Evolutionary conservation across 169 alveolate genomes (phyloP).

Genomic region (Eimeria maxima): DNA sequence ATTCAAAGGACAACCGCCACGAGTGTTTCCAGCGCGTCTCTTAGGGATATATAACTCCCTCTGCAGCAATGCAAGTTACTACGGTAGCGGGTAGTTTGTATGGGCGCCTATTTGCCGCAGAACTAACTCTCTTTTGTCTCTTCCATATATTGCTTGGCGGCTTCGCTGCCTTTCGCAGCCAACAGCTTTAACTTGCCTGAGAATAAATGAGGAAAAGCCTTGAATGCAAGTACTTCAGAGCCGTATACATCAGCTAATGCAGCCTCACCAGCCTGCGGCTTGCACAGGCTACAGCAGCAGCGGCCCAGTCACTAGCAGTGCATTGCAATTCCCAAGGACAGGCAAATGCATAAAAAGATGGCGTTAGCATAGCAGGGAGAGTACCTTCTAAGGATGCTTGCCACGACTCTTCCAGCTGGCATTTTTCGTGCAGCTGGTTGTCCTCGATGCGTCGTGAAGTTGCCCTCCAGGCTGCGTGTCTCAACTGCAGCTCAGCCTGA

Average conservation of each 20-base stretch:
- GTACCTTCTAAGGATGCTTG: conserved; percentile 41
- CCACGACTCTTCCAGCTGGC: conserved; percentile 56
- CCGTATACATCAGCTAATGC: not conserved
- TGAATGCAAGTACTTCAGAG: not conserved
- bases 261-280: not conserved
- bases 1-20: not conserved
- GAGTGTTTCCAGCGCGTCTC: not conserved
- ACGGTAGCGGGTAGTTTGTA: not conserved
- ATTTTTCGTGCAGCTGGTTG: conserved; percentile 55
- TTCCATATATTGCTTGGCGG: conserved; percentile 59
- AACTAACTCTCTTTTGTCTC: conserved; percentile 61
- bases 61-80: not conserved
- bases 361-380: not conserved
- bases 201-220: not conserved
- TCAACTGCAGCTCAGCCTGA: conserved; percentile 61
- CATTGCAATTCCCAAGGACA: not conserved
- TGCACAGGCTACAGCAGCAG: not conserved
- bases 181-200: conserved; percentile 55
- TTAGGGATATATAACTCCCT: not conserved
- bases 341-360: not conserved
- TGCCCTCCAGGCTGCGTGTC: conserved; percentile 63
- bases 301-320: not conserved
- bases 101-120: not conserved
- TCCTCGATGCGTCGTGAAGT: conserved; percentile 14
- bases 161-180: conserved; percentile 76